A percentile compares a stretch with the other conserved stretches of the same genome.
Conservation (phyloP, 2,329 filamentous ascomycete species). For the Calonectria fujianensis region DNA sequence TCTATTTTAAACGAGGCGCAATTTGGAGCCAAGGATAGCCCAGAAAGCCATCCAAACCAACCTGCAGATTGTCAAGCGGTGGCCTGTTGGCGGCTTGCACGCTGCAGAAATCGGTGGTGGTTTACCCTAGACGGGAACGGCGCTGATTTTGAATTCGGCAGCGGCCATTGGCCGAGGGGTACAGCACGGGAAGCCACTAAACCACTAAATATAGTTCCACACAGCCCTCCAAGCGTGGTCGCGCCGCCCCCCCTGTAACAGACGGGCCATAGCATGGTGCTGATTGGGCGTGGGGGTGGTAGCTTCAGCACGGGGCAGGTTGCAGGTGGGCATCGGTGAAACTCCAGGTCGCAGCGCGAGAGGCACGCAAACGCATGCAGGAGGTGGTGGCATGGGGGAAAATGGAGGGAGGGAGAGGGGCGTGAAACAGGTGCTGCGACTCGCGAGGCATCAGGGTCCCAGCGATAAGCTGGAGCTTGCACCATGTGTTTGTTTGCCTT, state of each 20-base stretch:
- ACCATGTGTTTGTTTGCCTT: slow-evolving; percentile 13
- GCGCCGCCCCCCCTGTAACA: background rate
- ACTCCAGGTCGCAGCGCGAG: background rate
- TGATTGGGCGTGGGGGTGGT: background rate
- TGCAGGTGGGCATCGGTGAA: slow-evolving; percentile 10
- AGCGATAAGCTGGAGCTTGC: background rate
- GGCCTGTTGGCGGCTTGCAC: too few relatives aligned
- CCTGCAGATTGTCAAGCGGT: background rate
- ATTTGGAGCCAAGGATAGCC: background rate
- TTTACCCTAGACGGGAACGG: background rate
- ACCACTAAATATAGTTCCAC: slow-evolving; percentile 17
- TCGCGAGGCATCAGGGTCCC: slow-evolving; percentile 8
- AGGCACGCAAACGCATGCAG: background rate
- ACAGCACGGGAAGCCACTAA: background rate
- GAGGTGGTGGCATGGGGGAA: background rate
- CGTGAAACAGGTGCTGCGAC: slow-evolving; percentile 12
- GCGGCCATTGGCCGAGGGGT: background rate
- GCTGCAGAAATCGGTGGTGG: too few relatives aligned
- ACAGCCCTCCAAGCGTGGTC: background rate
- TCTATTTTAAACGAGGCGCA: background rate
- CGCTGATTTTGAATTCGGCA: background rate
- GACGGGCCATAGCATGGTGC: background rate
- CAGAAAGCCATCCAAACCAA: background rate
- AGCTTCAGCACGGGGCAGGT: slow-evolving; percentile 1
- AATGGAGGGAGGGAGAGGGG: background rate